Percentiles rank a stretch among this genome's conserved stretches.
phyloP scores from a whole-genome alignment of 2,329 filamentous ascomycete genomes.

The Chaetoscypha palmicola region DNA sequence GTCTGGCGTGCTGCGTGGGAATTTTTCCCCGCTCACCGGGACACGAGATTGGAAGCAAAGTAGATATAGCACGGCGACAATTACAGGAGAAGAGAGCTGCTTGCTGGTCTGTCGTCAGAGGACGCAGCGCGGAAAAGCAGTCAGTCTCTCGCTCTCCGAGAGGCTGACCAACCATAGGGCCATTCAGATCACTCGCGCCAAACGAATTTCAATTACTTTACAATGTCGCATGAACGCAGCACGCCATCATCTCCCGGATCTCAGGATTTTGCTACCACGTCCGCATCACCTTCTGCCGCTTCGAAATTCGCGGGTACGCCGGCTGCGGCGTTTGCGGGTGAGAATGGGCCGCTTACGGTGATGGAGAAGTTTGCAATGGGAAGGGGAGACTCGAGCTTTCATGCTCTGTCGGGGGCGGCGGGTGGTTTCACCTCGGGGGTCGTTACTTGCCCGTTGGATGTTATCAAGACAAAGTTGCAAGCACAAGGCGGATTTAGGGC shows the following conservation, averaged over 20 bases:
- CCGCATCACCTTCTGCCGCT: constrained; percentile 9
- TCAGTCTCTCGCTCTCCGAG: too few species aligned
- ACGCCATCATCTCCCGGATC: constrained; percentile 30
- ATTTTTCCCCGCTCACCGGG: constrained; percentile 51
- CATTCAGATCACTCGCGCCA: constrained; percentile 33
- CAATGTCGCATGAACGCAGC: constrained; percentile 39
- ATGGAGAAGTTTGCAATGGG: constrained; percentile 49
- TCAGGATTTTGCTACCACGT: constrained; percentile 24
- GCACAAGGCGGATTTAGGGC: constrained; percentile 78
- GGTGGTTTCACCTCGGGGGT: constrained; percentile 91
- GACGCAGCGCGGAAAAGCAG: too few species aligned
- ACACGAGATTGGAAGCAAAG: constrained; percentile 33
- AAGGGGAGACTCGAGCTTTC: constrained; percentile 60
- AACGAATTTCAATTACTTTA: constrained; percentile 28
- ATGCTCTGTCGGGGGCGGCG: constrained; percentile 78
- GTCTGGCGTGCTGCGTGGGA: constrained; percentile 52
- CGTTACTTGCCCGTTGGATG: constrained; percentile 93
- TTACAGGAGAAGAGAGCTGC: constrained; percentile 7
- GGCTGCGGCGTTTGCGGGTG: constrained; percentile 12
- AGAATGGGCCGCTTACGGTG: constrained; percentile 32
- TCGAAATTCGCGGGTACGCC: constrained; percentile 11
- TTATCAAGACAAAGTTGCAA: constrained; percentile 98
- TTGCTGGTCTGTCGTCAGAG: constrained; percentile 13
- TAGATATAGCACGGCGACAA: constrained; percentile 19
- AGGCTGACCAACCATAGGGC: constrained; percentile 34